These are phyloP conservation scores for Trichoderma semiorbis DNA, from an alignment of 2,329 filamentous ascomycete species.

Conservation along the genomic window DNA sequence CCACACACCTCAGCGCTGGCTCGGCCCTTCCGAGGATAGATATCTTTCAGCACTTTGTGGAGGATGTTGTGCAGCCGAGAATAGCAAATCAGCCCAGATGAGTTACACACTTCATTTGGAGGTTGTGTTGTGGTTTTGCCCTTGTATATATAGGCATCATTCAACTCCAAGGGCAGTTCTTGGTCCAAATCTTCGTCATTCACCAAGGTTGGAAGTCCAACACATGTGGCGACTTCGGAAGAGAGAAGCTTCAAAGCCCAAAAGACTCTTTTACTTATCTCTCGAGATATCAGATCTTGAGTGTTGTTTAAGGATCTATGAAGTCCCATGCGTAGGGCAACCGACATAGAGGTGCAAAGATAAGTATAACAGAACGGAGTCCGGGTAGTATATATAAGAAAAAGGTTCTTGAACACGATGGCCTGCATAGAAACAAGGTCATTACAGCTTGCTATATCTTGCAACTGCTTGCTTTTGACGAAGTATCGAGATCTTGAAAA, in stretches of 20 bases:
- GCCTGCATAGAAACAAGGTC: not conserved
- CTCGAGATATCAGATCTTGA: not conserved
- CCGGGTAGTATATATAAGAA: not conserved
- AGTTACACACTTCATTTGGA: not conserved
- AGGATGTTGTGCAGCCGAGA: not conserved
- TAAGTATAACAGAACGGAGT: not conserved
- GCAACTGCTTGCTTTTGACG: not conserved
- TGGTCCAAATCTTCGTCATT: not conserved
- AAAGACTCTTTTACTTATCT: not conserved
- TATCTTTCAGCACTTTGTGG: not conserved
- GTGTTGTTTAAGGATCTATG: not conserved
- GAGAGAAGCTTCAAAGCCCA: not conserved
- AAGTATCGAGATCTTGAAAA: not conserved
- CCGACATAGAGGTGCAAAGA: conserved; percentile 1
- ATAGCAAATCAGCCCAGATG: not conserved
- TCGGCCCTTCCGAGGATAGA: not conserved
- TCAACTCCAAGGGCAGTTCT: not conserved
- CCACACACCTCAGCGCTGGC: not conserved
- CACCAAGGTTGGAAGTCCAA: not conserved
- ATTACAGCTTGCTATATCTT: not conserved
- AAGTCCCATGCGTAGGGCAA: not conserved
- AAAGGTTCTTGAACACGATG: not conserved
- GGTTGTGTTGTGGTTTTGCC: not conserved
- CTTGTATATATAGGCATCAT: not conserved
- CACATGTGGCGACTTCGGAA: not conserved